phyloP scores from a whole-genome alignment of 2,329 filamentous ascomycete genomes.

The Dothideomycetes sp. region DNA sequence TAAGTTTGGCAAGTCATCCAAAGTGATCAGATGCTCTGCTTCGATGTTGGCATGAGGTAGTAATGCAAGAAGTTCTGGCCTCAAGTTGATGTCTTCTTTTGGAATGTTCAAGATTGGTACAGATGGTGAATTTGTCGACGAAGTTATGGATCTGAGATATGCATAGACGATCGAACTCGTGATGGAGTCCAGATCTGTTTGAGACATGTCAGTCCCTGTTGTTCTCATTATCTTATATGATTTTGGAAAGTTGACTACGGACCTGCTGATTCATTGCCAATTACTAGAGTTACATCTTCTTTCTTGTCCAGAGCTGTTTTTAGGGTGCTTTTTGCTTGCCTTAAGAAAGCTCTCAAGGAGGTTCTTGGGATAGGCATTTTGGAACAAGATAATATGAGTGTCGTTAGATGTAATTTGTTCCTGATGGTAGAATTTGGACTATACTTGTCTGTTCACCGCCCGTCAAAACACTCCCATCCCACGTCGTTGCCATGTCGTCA shows the following conservation, averaged over 20 bases:
- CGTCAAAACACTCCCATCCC: too few species aligned
- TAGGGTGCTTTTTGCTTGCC: conserved; percentile 35
- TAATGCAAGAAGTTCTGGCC: conserved; percentile 62
- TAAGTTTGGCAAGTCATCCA: conserved; percentile 48
- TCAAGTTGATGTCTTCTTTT: conserved; percentile 57
- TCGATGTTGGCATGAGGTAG: conserved; percentile 52
- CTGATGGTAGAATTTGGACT: too few species aligned
- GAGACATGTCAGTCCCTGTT: too few species aligned
- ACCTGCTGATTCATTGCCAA: conserved; percentile 47
- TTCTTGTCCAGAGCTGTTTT: conserved; percentile 31
- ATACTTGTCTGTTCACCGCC: too few species aligned
- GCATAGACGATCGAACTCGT: conserved; percentile 65
- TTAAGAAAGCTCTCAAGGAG: conserved; percentile 39
- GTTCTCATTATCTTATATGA: too few species aligned
- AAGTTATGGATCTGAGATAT: conserved; percentile 51
- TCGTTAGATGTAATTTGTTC: too few species aligned
- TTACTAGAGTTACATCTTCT: conserved; percentile 39
- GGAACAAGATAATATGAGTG: not conserved
- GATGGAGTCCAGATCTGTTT: conserved; percentile 71
- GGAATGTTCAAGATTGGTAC: conserved; percentile 67
- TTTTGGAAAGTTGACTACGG: not conserved
- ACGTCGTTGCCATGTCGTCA: conserved; percentile 6
- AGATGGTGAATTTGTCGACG: conserved; percentile 27
- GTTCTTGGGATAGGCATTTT: conserved; percentile 36
- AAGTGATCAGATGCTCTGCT: conserved; percentile 55